phyloP scores from a whole-genome alignment of 148 eudicot genomes.

The Nyssa sinensis region DNA sequence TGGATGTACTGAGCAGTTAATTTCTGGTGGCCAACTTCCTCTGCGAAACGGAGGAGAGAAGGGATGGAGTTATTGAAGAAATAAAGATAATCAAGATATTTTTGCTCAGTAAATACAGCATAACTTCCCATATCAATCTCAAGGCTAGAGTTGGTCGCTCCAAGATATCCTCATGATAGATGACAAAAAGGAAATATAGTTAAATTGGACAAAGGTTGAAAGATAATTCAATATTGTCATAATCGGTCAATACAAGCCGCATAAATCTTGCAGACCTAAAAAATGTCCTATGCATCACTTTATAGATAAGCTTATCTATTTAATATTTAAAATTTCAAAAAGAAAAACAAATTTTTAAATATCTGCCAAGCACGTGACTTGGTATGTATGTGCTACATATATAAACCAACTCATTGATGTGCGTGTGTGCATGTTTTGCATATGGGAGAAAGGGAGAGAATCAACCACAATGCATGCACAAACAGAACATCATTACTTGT shows the following conservation, averaged over 20 bases:
- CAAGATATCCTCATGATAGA: constrained; percentile 6
- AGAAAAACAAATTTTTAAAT: neutral
- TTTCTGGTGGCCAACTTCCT: constrained; percentile 48
- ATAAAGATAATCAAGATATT: neutral
- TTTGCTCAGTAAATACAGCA: neutral
- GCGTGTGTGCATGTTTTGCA: neutral
- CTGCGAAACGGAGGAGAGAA: constrained; percentile 29
- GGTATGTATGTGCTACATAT: too few relatives aligned
- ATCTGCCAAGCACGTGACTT: neutral
- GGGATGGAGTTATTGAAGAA: neutral
- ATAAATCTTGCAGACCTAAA: neutral
- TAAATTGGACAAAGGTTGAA: neutral
- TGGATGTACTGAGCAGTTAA: constrained; percentile 50
- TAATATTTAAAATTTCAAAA: neutral
- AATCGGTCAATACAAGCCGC: too few relatives aligned
- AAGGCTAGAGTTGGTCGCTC: neutral
- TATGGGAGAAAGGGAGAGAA: neutral
- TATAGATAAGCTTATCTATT: too few relatives aligned
- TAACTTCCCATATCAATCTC: constrained; percentile 3
- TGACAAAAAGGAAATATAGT: constrained; percentile 5
- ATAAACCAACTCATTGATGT: neutral
- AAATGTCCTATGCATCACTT: neutral
- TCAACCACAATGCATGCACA: too few relatives aligned
- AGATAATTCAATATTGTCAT: neutral
- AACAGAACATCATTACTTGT: neutral